These are phyloP conservation scores for Candida maesae DNA, from an alignment of 805 yeast genomes.

Conservation along the genomic window DNA sequence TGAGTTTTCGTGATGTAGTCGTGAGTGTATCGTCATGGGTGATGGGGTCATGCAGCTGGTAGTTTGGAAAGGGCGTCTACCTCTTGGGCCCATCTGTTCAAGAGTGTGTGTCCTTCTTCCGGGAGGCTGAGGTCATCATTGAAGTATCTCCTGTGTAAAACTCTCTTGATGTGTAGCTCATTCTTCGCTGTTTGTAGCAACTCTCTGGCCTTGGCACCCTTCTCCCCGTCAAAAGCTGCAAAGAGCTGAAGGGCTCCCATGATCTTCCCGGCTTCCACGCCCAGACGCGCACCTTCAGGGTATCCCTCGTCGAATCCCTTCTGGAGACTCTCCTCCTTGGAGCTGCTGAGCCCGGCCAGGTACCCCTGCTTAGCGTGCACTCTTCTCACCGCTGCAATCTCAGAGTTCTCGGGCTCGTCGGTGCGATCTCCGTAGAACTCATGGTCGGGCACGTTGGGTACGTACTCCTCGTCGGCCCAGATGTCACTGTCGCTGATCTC, in stretches of 20 bases:
- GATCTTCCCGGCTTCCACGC: conserved; percentile 60
- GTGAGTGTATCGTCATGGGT: background rate
- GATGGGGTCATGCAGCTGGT: no score
- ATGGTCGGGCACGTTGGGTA: conserved; percentile 17
- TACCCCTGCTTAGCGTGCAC: conserved; percentile 79
- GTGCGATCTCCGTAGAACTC: conserved; percentile 36
- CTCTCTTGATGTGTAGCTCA: conserved; percentile 57
- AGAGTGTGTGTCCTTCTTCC: conserved; percentile 27
- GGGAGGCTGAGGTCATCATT: conserved; percentile 35
- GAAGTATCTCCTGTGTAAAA: conserved; percentile 54
- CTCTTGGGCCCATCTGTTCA: conserved; percentile 42
- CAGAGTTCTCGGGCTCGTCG: conserved; percentile 17
- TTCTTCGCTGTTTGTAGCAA: conserved; percentile 36
- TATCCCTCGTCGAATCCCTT: conserved; percentile 79
- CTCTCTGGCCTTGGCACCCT: conserved; percentile 21
- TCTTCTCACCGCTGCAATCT: conserved; percentile 43
- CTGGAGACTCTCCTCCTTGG: conserved; percentile 70
- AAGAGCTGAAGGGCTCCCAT: conserved; percentile 48
- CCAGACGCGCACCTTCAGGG: conserved; percentile 70
- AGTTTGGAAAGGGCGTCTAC: conserved; percentile 3
- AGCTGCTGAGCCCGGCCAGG: conserved; percentile 67
- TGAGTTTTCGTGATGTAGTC: background rate
- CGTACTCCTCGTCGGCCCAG: conserved; percentile 32
- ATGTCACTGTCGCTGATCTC: conserved; percentile 26
- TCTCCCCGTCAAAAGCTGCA: conserved; percentile 15